Conservation (phyloP, 164 flowering plant species). For the Macadamia integrifolia region DNA sequence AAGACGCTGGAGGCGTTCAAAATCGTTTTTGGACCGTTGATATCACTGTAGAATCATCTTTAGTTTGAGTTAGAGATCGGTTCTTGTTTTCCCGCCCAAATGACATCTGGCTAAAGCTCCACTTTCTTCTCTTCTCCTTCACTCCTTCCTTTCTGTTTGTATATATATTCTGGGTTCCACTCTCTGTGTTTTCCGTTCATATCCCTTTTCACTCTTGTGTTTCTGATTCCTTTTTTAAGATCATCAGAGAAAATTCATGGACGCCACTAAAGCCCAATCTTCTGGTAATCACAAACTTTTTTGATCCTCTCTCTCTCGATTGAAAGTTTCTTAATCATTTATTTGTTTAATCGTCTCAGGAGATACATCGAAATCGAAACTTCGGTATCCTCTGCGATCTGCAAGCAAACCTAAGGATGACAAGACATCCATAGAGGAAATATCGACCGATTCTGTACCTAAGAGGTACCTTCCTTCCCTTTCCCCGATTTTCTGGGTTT, state of each 20-base stretch:
- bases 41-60: background rate
- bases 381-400: slow-evolving; percentile 68
- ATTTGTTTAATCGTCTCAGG: slow-evolving; percentile 13
- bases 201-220: no score
- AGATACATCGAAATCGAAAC: slow-evolving; percentile 29
- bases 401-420: slow-evolving; percentile 48
- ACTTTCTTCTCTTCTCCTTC: background rate
- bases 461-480: slow-evolving; percentile 30
- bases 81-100: slow-evolving; percentile 14
- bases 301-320: no score
- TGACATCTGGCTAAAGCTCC: background rate
- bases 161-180: background rate
- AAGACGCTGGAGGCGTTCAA: slow-evolving; percentile 14
- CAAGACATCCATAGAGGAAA: slow-evolving; percentile 23
- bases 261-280: slow-evolving; percentile 33
- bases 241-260: slow-evolving; percentile 18
- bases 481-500: background rate
- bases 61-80: slow-evolving; percentile 7
- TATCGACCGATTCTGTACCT: slow-evolving; percentile 30
- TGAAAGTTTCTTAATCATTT: background rate
- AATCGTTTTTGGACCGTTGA: slow-evolving; percentile 12
- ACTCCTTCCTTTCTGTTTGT: background rate
- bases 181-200: no score
- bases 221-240: background rate
- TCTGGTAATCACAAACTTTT: slow-evolving; percentile 21